Evolutionary conservation across 2,329 filamentous ascomycete species (phyloP).

Genomic region (Colletotrichum tamarilloi): DNA sequence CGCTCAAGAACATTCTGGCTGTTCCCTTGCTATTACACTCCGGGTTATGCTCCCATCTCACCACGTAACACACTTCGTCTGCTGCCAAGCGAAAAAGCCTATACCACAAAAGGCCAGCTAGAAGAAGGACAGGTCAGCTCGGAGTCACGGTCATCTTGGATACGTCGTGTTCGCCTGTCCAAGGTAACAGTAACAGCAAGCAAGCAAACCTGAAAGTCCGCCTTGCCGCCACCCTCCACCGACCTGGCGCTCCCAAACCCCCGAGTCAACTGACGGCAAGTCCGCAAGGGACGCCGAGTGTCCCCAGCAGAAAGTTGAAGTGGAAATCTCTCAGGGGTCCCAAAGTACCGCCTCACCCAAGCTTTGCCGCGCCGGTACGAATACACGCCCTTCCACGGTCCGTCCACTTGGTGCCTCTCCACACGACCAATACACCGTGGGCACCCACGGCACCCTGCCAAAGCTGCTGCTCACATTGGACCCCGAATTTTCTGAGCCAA

Average conservation of each 20-base stretch:
- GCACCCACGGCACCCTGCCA: slow-evolving; percentile 14
- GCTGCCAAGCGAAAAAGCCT: background rate
- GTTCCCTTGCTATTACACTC: background rate
- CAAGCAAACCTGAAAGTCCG: slow-evolving; percentile 12
- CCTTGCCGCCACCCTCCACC: slow-evolving; percentile 15
- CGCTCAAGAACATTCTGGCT: slow-evolving; percentile 4
- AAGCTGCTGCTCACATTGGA: slow-evolving; percentile 24
- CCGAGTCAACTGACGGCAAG: slow-evolving; percentile 25
- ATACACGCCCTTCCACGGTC: background rate
- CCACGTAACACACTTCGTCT: background rate
- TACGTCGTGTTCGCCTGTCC: background rate
- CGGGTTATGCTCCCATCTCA: background rate
- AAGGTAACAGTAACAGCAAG: background rate
- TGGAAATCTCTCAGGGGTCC: background rate
- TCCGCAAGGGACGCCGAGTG: slow-evolving; percentile 27
- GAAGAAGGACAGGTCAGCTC: background rate
- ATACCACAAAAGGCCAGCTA: background rate
- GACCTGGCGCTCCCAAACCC: slow-evolving; percentile 25
- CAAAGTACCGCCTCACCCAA: slow-evolving; percentile 14
- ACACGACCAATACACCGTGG: background rate
- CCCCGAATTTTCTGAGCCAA: slow-evolving; percentile 30
- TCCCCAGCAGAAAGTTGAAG: slow-evolving; percentile 7
- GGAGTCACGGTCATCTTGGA: background rate
- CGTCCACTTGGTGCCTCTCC: background rate
- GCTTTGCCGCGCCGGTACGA: slow-evolving; percentile 15